Evolutionary conservation across 148 eudicot genomes (phyloP).

Genomic region (Arbutus unedo): DNA sequence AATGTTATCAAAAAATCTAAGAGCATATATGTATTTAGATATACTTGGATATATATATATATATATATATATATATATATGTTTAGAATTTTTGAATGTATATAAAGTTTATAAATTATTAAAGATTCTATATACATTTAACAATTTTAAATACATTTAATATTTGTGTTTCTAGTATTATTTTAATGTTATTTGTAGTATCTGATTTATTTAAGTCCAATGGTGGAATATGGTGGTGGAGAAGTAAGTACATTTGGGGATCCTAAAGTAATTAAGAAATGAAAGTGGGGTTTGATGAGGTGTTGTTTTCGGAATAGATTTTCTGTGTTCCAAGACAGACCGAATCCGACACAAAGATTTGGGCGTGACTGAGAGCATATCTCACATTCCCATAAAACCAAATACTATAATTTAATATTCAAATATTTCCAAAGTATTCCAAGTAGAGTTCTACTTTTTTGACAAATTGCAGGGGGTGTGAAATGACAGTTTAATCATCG

Average conservation of each 20-base stretch:
- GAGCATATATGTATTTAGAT: too few species aligned
- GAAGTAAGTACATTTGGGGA: not conserved
- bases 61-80: too few species aligned
- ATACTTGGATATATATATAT: too few species aligned
- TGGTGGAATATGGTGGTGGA: not conserved
- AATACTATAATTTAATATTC: not conserved
- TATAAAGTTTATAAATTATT: too few species aligned
- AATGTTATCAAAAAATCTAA: too few species aligned
- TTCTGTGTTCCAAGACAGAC: not conserved
- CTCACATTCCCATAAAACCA: not conserved
- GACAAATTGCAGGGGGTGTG: not conserved
- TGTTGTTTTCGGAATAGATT: not conserved
- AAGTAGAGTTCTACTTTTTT: not conserved
- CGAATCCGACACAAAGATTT: slow-evolving; percentile 1
- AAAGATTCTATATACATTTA: too few species aligned
- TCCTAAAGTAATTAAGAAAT: not conserved
- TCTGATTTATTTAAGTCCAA: not conserved
- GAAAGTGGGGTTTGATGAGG: not conserved
- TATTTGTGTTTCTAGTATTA: too few species aligned
- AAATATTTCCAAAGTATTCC: not conserved
- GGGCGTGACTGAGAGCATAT: slow-evolving; percentile 2
- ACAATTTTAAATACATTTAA: too few species aligned
- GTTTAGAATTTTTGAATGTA: too few species aligned
- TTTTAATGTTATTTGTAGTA: not conserved
- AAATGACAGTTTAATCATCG: not conserved